These are phyloP conservation scores for Salvia sclarea DNA, from an alignment of 305 asterid species.

Conservation along the genomic window DNA sequence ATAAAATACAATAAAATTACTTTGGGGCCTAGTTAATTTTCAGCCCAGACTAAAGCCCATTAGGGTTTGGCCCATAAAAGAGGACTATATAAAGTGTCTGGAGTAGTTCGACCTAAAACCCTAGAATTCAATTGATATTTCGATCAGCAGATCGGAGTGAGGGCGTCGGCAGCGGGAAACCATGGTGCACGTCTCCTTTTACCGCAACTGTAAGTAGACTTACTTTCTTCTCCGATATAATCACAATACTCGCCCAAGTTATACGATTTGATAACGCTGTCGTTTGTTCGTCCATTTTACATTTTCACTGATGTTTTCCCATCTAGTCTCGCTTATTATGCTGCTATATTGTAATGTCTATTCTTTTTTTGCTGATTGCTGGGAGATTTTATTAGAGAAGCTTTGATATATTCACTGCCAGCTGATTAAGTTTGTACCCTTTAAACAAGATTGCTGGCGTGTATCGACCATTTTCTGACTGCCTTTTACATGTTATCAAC, in stretches of 20 bases:
- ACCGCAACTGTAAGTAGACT: constrained; percentile 28
- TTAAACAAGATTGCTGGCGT: neutral
- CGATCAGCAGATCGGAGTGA: constrained; percentile 32
- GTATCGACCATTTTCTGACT: neutral
- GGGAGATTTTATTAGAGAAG: neutral
- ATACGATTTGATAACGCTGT: neutral
- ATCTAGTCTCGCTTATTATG: neutral
- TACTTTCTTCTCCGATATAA: neutral
- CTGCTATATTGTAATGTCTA: neutral
- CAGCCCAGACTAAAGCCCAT: constrained; percentile 12
- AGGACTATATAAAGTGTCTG: neutral
- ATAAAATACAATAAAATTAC: no score
- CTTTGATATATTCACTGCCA: neutral
- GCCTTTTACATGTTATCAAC: neutral
- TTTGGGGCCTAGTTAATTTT: no score
- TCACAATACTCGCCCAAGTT: neutral
- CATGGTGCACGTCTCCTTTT: constrained; percentile 55
- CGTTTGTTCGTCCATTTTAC: neutral
- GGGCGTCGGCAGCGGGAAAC: constrained; percentile 30
- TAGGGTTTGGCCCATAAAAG: constrained; percentile 34
- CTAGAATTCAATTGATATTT: constrained; percentile 9
- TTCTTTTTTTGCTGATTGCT: neutral
- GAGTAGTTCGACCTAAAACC: constrained; percentile 2
- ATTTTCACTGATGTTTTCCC: neutral
- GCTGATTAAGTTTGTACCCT: neutral